These are phyloP conservation scores for Fusarium sp. DNA, from an alignment of 2,329 filamentous ascomycete genomes.

Conservation along the genomic window DNA sequence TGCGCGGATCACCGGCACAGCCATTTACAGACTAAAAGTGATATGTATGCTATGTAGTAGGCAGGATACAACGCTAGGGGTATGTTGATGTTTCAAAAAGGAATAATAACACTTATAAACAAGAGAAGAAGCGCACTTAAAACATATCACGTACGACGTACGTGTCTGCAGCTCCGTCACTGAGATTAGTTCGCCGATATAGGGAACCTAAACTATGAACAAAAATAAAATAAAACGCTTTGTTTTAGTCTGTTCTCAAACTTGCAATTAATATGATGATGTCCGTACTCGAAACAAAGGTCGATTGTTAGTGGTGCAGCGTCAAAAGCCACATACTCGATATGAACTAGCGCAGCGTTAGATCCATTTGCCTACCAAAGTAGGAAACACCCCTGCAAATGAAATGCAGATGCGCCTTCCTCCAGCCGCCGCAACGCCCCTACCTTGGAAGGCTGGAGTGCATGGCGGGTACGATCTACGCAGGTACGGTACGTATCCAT, in stretches of 20 bases:
- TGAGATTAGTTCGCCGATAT: background rate
- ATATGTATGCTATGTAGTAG: background rate
- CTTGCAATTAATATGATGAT: background rate
- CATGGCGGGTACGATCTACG: slow-evolving; percentile 15
- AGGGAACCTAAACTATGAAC: background rate
- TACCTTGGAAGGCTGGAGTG: background rate
- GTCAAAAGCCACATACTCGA: slow-evolving; percentile 2
- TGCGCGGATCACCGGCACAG: slow-evolving; percentile 29
- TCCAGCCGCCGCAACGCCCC: slow-evolving; percentile 27
- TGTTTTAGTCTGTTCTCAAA: slow-evolving; percentile 5
- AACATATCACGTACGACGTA: background rate
- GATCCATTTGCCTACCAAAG: background rate
- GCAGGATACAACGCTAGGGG: slow-evolving; percentile 1
- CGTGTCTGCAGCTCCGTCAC: slow-evolving; percentile 8
- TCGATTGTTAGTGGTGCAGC: slow-evolving; percentile 21
- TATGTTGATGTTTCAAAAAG: slow-evolving; percentile 9
- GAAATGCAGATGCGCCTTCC: slow-evolving; percentile 32
- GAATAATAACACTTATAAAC: slow-evolving; percentile 15
- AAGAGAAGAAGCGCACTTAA: background rate
- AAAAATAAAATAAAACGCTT: background rate
- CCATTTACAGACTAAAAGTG: slow-evolving; percentile 1
- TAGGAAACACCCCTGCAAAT: slow-evolving; percentile 23
- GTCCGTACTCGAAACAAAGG: slow-evolving; percentile 16
- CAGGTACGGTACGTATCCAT: slow-evolving; percentile 22
- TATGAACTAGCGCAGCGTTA: slow-evolving; percentile 15